phyloP scores from a whole-genome alignment of 257 asterid species.

The Coffea canephora region DNA sequence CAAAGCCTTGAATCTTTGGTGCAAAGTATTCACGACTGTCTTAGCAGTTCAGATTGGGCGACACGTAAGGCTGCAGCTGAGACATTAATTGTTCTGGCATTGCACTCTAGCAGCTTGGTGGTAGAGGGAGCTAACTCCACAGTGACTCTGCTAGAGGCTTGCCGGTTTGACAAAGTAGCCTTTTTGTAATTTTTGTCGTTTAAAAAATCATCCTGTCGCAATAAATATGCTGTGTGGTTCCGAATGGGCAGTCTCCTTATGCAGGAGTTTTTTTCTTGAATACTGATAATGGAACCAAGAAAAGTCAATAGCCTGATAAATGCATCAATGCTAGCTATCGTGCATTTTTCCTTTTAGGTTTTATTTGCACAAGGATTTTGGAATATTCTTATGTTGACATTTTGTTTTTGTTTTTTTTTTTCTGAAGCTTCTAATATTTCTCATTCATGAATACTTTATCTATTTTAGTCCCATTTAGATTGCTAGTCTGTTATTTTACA shows the following conservation, averaged over 20 bases:
- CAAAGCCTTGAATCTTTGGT: conserved; percentile 76
- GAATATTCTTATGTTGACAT: not conserved
- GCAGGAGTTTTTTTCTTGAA: not conserved
- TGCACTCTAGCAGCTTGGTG: conserved; percentile 53
- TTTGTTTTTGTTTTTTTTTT: not conserved
- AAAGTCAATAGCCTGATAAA: not conserved
- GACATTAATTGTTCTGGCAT: conserved; percentile 63
- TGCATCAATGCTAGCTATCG: not conserved
- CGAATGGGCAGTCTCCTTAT: conserved; percentile 5
- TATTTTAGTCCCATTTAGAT: not conserved
- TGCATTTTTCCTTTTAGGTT: not conserved
- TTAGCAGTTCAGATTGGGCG: conserved; percentile 89
- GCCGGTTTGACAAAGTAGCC: conserved; percentile 90
- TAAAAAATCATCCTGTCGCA: conserved; percentile 4
- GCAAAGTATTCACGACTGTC: conserved; percentile 81
- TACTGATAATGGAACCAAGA: not conserved
- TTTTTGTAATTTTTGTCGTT: conserved; percentile 7
- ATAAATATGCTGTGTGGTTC: not conserved
- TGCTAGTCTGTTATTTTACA: not conserved
- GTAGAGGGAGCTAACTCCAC: conserved; percentile 71
- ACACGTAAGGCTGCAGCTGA: conserved; percentile 98
- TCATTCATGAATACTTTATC: not conserved
- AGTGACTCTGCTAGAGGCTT: conserved; percentile 73
- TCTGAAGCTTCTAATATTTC: not conserved
- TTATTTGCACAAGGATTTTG: not conserved